Evolutionary conservation across 495 filamentous ascomycete genomes (phyloP).

Genomic region (Penicillium flavigenum): DNA sequence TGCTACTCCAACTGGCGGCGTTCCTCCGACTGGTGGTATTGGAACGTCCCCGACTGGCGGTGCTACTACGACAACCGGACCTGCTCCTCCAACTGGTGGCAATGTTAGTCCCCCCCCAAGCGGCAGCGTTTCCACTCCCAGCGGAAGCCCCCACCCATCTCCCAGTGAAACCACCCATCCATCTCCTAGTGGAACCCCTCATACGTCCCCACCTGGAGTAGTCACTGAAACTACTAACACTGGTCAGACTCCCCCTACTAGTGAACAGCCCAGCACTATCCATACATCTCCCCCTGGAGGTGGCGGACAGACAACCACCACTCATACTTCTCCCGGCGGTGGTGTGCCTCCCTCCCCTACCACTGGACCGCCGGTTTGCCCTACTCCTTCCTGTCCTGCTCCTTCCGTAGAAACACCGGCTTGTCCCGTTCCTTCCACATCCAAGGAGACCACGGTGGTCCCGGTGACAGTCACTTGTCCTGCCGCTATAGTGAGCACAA

Average conservation of each 20-base stretch:
- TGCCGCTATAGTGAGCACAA: background rate
- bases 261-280: too few relatives aligned
- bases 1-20: too few relatives aligned
- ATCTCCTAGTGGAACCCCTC: background rate
- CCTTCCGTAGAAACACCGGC: background rate
- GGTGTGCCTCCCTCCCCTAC: background rate
- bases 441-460: background rate
- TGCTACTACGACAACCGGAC: background rate
- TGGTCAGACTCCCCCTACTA: background rate
- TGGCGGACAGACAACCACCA: background rate
- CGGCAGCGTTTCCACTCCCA: background rate
- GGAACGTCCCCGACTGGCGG: too few relatives aligned
- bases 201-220: background rate
- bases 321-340: slow-evolving; percentile 1
- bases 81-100: background rate
- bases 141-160: background rate
- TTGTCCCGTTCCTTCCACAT: background rate
- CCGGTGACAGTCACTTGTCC: slow-evolving; percentile 9
- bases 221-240: background rate
- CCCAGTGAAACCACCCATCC: background rate
- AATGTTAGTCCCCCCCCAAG: background rate
- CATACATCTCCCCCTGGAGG: too few relatives aligned
- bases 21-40: too few relatives aligned
- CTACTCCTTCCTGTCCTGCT: background rate
- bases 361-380: background rate